A percentile compares a stretch with the other conserved stretches of the same genome.
phyloP scores from a whole-genome alignment of 495 filamentous ascomycete genomes.

The Aspergillus leporis region DNA sequence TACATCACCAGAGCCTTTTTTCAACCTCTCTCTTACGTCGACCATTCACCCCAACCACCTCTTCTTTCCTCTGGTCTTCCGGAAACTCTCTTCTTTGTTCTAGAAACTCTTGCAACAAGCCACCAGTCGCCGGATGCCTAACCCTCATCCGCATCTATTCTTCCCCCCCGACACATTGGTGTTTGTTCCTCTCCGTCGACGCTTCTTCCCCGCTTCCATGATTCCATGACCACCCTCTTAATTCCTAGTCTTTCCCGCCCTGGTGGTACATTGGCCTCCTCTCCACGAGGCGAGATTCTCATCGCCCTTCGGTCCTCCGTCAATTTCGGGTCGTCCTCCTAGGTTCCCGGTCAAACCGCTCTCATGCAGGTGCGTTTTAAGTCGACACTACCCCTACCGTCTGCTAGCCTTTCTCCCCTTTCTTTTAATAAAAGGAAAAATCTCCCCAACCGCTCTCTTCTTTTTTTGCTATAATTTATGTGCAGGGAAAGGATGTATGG shows the following conservation, averaged over 20 bases:
- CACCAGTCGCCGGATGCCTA: slow-evolving; percentile 29
- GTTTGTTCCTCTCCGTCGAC: slow-evolving; percentile 22
- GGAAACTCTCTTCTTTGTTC: slow-evolving; percentile 3
- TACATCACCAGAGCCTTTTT: background rate
- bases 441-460: background rate
- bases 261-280: slow-evolving; percentile 44
- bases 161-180: slow-evolving; percentile 18
- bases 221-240: slow-evolving; percentile 34
- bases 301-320: slow-evolving; percentile 30
- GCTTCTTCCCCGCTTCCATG: slow-evolving; percentile 46
- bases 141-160: slow-evolving; percentile 20
- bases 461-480: background rate
- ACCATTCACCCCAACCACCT: slow-evolving; percentile 1
- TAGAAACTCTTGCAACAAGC: background rate
- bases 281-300: slow-evolving; percentile 25
- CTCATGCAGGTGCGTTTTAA: slow-evolving; percentile 45
- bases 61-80: slow-evolving; percentile 8
- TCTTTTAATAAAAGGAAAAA: background rate
- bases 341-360: slow-evolving; percentile 35
- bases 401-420: background rate
- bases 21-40: slow-evolving; percentile 11
- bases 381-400: background rate
- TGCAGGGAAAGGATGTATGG: background rate
- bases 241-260: slow-evolving; percentile 28
- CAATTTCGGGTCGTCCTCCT: slow-evolving; percentile 27